These are phyloP conservation scores for Xylariaceae sp. DNA, from an alignment of 2,329 filamentous ascomycete genomes.

Conservation along the genomic window DNA sequence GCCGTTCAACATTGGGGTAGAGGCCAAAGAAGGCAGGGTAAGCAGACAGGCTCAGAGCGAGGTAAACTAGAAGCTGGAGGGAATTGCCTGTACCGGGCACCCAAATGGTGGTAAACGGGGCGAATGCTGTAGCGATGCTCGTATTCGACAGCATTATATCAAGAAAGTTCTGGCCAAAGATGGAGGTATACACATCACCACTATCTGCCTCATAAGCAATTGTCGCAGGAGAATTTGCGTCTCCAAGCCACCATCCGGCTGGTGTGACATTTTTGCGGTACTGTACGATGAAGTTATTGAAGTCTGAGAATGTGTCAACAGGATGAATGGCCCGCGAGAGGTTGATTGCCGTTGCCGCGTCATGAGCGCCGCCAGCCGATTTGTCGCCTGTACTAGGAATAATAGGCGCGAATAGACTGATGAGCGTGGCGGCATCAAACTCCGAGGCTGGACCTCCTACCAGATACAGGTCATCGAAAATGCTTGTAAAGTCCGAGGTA, in stretches of 20 bases:
- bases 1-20: slow-evolving; percentile 84
- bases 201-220: slow-evolving; percentile 74
- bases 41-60: slow-evolving; percentile 76
- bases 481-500: slow-evolving; percentile 43
- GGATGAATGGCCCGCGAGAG: slow-evolving; percentile 51
- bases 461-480: slow-evolving; percentile 45
- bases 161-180: slow-evolving; percentile 70
- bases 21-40: slow-evolving; percentile 88
- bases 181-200: slow-evolving; percentile 57
- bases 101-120: slow-evolving; percentile 77
- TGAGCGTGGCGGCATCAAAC: slow-evolving; percentile 42
- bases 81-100: slow-evolving; percentile 71
- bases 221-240: slow-evolving; percentile 63
- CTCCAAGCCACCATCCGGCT: slow-evolving; percentile 80
- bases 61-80: slow-evolving; percentile 81
- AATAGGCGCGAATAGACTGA: slow-evolving; percentile 49
- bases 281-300: slow-evolving; percentile 67
- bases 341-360: slow-evolving; percentile 14
- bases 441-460: slow-evolving; percentile 53
- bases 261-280: slow-evolving; percentile 73
- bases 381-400: slow-evolving; percentile 36
- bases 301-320: slow-evolving; percentile 70
- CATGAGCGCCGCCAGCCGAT: slow-evolving; percentile 14
- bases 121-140: slow-evolving; percentile 73
- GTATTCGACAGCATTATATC: slow-evolving; percentile 70